Evolutionary conservation across 2,329 filamentous ascomycete species (phyloP).

Genomic region (Fusarium mexicanum): DNA sequence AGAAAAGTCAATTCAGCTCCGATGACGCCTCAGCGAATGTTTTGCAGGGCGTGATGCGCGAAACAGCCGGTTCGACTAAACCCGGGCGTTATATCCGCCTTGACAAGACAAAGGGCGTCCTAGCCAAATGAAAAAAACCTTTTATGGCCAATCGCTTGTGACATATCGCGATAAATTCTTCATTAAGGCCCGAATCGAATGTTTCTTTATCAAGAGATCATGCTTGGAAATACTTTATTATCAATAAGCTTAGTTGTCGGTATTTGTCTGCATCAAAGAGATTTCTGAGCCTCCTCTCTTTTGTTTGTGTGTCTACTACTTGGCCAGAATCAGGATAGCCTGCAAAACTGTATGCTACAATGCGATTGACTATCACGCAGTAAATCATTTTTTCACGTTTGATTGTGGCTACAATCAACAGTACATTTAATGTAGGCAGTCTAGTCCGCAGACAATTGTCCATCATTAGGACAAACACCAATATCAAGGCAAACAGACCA

Average conservation of each 20-base stretch:
- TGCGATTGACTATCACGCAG: fast-evolving
- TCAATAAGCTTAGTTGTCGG: background rate
- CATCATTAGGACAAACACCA: background rate
- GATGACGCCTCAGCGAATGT: background rate
- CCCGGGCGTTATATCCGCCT: background rate
- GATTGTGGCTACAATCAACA: background rate
- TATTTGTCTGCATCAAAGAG: background rate
- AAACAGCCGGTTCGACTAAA: background rate
- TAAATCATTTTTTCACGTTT: background rate
- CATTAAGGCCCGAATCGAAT: background rate
- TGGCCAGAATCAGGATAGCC: background rate
- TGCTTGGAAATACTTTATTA: background rate
- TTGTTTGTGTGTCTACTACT: background rate
- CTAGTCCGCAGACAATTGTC: background rate
- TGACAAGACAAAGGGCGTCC: background rate
- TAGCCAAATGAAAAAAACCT: background rate
- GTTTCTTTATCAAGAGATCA: background rate
- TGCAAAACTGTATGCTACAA: fast-evolving
- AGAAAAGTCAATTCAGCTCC: background rate
- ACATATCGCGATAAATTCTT: background rate
- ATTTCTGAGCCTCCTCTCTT: background rate
- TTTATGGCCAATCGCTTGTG: background rate
- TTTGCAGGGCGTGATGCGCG: background rate
- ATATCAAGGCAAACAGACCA: background rate
- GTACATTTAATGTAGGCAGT: no score